phyloP scores from a whole-genome alignment of 208 protist species.

The Leishmania tarentolae region DNA sequence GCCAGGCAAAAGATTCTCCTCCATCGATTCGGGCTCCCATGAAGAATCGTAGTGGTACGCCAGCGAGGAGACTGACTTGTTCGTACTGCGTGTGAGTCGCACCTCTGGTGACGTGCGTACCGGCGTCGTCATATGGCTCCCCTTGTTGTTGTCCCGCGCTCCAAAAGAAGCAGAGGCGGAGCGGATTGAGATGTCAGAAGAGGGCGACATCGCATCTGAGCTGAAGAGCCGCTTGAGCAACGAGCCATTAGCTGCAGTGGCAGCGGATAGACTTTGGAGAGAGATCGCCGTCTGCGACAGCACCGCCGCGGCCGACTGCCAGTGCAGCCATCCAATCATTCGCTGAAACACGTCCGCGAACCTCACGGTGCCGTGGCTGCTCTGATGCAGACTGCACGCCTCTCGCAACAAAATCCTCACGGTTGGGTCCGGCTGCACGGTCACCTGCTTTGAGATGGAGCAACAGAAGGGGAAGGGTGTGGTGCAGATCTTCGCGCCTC shows the following conservation, averaged over 20 bases:
- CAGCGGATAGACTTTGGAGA: background rate
- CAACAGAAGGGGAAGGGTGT: conserved; percentile 57
- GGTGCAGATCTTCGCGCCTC: conserved; percentile 30
- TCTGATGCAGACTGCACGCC: conserved; percentile 41
- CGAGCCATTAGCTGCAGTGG: background rate
- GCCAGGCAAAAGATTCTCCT: conserved; percentile 37
- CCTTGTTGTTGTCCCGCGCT: background rate
- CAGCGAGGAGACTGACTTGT: background rate
- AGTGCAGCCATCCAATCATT: conserved; percentile 46
- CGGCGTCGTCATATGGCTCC: conserved; percentile 15
- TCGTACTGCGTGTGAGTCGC: background rate
- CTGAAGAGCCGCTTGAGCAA: conserved; percentile 9
- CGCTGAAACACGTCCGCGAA: conserved; percentile 51
- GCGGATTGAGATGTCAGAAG: conserved; percentile 3
- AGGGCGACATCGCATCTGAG: conserved; percentile 15
- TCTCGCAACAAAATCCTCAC: conserved; percentile 49
- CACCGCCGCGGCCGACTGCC: conserved; percentile 34
- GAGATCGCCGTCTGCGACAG: background rate
- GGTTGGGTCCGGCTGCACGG: conserved; percentile 45
- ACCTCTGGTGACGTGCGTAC: conserved; percentile 9
- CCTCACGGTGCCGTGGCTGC: conserved; percentile 28
- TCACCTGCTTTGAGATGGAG: conserved; percentile 27
- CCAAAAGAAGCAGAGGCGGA: background rate
- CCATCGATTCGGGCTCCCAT: conserved; percentile 17
- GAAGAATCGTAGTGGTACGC: conserved; percentile 1